Conservation (phyloP, 805 yeast species). For the Yamadazyma olivae region DNA sequence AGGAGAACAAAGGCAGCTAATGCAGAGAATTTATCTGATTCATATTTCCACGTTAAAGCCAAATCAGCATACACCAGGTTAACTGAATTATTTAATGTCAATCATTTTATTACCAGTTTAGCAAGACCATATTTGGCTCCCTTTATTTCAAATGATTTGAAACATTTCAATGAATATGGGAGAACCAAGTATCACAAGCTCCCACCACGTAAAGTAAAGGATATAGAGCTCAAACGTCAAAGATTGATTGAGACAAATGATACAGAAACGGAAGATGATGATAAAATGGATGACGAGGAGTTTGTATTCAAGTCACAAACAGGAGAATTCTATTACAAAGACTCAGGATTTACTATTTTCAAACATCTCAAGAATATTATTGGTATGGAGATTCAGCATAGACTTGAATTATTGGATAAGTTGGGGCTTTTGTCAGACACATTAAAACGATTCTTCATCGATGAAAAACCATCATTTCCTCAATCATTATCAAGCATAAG, state of each 20-base stretch:
- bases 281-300: conserved; percentile 26
- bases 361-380: conserved; percentile 49
- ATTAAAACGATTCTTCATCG: conserved; percentile 74
- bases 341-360: conserved; percentile 27
- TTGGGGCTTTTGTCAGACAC: conserved; percentile 70
- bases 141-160: conserved; percentile 74
- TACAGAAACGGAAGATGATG: conserved; percentile 14
- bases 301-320: conserved; percentile 3
- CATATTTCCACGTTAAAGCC: conserved; percentile 23
- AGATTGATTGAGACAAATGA: background rate
- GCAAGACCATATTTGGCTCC: conserved; percentile 96
- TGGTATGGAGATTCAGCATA: conserved; percentile 79
- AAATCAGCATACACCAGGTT: conserved; percentile 75
- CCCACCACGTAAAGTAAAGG: conserved; percentile 4
- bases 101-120: conserved; percentile 85
- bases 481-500: conserved; percentile 57
- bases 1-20: conserved; percentile 11
- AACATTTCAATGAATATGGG: conserved; percentile 54
- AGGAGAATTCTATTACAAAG: conserved; percentile 27
- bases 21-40: conserved; percentile 11
- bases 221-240: background rate
- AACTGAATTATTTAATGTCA: conserved; percentile 91
- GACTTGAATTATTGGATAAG: conserved; percentile 76
- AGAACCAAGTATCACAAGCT: conserved; percentile 20
- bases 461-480: conserved; percentile 74